Base-by-base conservation (phyloP, 345 rosid genomes). In the Euphorbia lathyris region DNA sequence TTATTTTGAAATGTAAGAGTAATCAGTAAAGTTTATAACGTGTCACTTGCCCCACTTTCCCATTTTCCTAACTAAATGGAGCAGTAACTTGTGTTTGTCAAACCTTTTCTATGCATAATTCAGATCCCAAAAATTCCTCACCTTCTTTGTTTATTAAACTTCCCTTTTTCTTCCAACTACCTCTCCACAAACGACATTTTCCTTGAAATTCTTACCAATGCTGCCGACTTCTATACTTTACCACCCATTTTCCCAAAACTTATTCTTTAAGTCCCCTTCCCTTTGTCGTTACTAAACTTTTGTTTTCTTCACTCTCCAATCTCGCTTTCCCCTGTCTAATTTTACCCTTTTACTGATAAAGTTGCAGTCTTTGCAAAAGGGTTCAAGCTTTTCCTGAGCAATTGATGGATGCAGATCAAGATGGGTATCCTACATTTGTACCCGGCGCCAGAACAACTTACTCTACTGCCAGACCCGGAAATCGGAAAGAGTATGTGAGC, bases 391-490 rank as follows among this genome's bases (percentile, higher is more conserved):
- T 61, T 40, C 38, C 5, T 20, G 10, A 42, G 51, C 14, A 1
- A 40, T 30, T 45, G 9, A 64, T 64, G 67, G 55, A 45, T 64
- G 3, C 53, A 14, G 36, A 64, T 64, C 53, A 64, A 64, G 36
- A 25, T 64, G 67, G 23, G 55, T 64, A 64, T 64, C 7, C 67
- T 25, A 26, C 38, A 43, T 64, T 64, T 45, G 55, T 55, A 64
- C 34, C 47, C 51, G 52, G 66, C 19, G 7, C 32, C 5, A 32
- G 14, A 23, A 63, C 66, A 0, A 11, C 32, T 51, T 40, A 63
- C 32, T 11, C 26, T 20, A 36, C 16, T 61, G 70, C 43, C 43
- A 19, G n/a, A 3, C 43, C 32, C 23, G 52, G 67, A 45, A 51
- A 13, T 23, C 51, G 66, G 13, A 70, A 57, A 22, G 65, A 66